Base-by-base conservation (phyloP, 352 stramenopile genomes). In the Plasmopara halstedii region DNA sequence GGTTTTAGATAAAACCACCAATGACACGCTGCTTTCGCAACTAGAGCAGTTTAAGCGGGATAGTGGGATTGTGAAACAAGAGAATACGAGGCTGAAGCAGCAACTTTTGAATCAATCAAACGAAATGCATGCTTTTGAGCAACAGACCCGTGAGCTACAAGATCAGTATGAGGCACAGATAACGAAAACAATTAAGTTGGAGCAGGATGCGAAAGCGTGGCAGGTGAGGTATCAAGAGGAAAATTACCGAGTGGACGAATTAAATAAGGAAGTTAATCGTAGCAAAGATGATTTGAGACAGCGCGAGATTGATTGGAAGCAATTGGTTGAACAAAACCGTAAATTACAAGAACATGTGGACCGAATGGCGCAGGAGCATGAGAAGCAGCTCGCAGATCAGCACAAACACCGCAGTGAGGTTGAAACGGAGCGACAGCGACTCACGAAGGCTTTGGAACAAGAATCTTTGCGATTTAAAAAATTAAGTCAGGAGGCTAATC, bases 11-110 rank as follows among this genome's bases (percentile, higher is more conserved):
- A 52, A 80, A 37, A 68, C 66, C 9, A 57, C 63, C 17, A 76
- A 76, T 15, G 51, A 70, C 6, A 47, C 55, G 13, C 46, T 84
- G 7, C 62, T 58, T n/a, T 55, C 56, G 11, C 63, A 73, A 6
- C 22, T 83, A 17, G 42, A 78, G 43, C 49, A 77, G 21, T 59
- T 85, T 46, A 64, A 87, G 18, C 55, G 52, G 10, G 58, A 82
- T 19, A 66, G 61, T 7, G 56, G 56, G 0, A 42, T 55, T 7
- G 32, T 73, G 33, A 41, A 64, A 8, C 56, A 73, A 21, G 67
- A 85, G 33, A 76, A 85, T 27, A 64, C 60, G 6, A 56, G 18
- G 15, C 27, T 86, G 22, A 47, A 62, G 11, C 68, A 83, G 25
- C 62, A 80, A 42, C 39, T 53, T 14, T 26, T 35, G 0, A 60